These are phyloP conservation scores for Colletotrichum sidae DNA, from an alignment of 2,329 filamentous ascomycete genomes.

Conservation along the genomic window DNA sequence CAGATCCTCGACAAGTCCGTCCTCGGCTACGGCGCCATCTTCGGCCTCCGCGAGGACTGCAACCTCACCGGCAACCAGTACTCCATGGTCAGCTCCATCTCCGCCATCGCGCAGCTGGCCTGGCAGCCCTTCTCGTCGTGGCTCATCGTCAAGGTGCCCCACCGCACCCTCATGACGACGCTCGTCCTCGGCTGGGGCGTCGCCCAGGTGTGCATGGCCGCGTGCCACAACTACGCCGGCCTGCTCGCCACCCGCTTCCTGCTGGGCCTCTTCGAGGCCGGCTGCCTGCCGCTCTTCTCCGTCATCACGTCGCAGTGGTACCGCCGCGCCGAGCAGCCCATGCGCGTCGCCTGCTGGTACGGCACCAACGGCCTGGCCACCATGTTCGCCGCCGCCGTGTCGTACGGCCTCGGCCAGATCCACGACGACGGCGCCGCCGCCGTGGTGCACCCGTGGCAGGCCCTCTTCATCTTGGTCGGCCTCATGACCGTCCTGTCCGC, in stretches of 20 bases:
- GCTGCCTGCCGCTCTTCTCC: constrained; percentile 57
- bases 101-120: constrained; percentile 68
- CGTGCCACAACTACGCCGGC: constrained; percentile 37
- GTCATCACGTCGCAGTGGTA: constrained; percentile 63
- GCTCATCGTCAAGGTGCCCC: constrained; percentile 71
- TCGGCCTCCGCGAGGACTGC: constrained; percentile 62
- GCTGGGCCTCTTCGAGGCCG: constrained; percentile 40
- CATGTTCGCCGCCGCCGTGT: constrained; percentile 66
- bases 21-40: constrained; percentile 68
- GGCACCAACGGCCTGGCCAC: constrained; percentile 69
- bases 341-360: constrained; percentile 75
- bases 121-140: constrained; percentile 71
- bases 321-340: constrained; percentile 66
- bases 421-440: constrained; percentile 55
- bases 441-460: constrained; percentile 54
- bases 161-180: constrained; percentile 66
- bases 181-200: constrained; percentile 59
- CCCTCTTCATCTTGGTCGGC: constrained; percentile 72
- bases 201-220: constrained; percentile 50
- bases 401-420: constrained; percentile 69
- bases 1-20: constrained; percentile 70
- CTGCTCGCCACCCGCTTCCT: constrained; percentile 41
- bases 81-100: constrained; percentile 67
- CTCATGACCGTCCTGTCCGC: constrained; percentile 69
- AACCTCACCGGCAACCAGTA: constrained; percentile 65